Percentiles rank a stretch among this genome's conserved stretches.
Evolutionary conservation across 2,329 filamentous ascomycete species (phyloP).

Genomic region (Colletotrichum liaoningense): DNA sequence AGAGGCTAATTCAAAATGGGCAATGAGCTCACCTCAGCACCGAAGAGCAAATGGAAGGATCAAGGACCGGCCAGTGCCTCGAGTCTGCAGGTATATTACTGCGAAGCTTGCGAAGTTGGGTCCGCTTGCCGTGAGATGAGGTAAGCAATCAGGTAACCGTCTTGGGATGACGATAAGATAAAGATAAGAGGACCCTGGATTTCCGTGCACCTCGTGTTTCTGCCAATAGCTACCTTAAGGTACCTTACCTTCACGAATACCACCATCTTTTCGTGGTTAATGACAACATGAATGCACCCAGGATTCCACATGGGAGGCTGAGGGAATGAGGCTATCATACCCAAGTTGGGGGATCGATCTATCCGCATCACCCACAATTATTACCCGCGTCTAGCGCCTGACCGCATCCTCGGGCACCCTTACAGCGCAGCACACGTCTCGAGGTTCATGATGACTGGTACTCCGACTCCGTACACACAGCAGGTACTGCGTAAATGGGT

Average conservation of each 20-base stretch:
- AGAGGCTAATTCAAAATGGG: not conserved
- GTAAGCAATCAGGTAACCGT: not conserved
- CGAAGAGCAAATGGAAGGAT: not conserved
- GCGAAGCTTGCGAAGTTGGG: not conserved
- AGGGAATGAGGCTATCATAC: not conserved
- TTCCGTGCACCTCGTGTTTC: not conserved
- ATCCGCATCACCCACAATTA: not conserved
- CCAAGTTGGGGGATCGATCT: not conserved
- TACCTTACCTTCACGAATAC: not conserved
- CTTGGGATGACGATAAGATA: not conserved
- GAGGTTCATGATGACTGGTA: not conserved
- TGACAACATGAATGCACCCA: no score
- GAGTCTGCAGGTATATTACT: not conserved
- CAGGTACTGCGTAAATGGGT: not conserved
- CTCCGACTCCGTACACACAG: not conserved
- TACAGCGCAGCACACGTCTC: slow-evolving; percentile 3
- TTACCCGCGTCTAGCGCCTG: slow-evolving; percentile 23
- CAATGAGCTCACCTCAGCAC: not conserved
- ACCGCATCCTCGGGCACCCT: slow-evolving; percentile 17
- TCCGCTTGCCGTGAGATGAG: not conserved
- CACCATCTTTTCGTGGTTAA: not conserved
- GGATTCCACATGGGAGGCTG: not conserved
- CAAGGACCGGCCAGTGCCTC: not conserved
- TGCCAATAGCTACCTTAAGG: not conserved
- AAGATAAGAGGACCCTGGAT: slow-evolving; percentile 4